Evolutionary conservation across 495 filamentous ascomycete genomes (phyloP), one percentile per base, ranked within the genome.

Genomic region (Aspergillus funiculosus): DNA sequence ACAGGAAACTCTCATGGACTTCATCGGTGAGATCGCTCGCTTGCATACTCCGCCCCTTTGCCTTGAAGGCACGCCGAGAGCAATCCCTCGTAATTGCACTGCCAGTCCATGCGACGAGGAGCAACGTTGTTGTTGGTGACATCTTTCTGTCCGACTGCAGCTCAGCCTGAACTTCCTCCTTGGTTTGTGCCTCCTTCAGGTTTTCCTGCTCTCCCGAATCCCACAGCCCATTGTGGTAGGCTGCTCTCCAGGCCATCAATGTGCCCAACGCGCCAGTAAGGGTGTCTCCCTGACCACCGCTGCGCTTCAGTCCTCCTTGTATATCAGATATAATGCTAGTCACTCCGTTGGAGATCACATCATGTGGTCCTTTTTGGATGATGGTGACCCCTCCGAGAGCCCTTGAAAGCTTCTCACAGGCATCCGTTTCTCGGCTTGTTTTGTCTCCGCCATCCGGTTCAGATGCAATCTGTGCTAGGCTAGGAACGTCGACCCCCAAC

Each of bases 211-310:
- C 67, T 0, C 58, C 70, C 5, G 61, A 71, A 46, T 90, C 85
- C 92, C 92, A 98, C 10, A 95, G 50, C 34, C 72, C 71, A 42
- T 95, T 82, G 39, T 85, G 72, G 65, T 98, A 98, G 18, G 88
- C 86, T 55, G 81, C 81, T 46, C 90, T 67, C 81, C 89, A 98
- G 14, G 79, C 89, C 49, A 98, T 62, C 50, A 98, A 73, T 10
- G 92, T 97, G 2, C 81, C 92, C 52, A 98, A 71, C 37, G 80
- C 81, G 6, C 92, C 92, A 3, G 92, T 98, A 53, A 98, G 68
- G 7, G 92, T 98, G 69, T 98, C 92, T 7, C 92, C 92, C 62
- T 98, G 92, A 2, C 92, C 92, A 29, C 92, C 94, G 42, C 84
- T 90, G 44, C 92, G 73, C 77, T 98, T 98, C 56, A 80, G 58